Conservation (phyloP, 495 filamentous ascomycete species). For the Lasiosphaeria ovina region DNA sequence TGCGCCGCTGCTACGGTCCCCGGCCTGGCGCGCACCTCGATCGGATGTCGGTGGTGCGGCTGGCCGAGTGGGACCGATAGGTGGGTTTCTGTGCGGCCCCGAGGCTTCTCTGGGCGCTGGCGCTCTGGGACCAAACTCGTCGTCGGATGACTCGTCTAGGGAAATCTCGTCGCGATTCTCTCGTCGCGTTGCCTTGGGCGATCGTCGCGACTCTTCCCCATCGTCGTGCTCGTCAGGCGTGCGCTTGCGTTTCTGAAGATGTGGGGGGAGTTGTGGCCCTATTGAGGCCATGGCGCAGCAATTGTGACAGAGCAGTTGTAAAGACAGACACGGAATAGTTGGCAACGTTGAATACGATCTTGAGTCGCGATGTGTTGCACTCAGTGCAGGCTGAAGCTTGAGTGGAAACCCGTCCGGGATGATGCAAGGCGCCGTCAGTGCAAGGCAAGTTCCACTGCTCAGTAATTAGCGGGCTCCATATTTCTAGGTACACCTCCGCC, state of each 20-base stretch:
- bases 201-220: constrained; percentile 27
- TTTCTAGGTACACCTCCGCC: too few relatives aligned
- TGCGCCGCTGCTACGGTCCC: neutral
- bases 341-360: too few relatives aligned
- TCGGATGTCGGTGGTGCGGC: constrained; percentile 2
- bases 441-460: too few relatives aligned
- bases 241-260: constrained; percentile 54
- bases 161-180: constrained; percentile 23
- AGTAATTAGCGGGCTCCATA: too few relatives aligned
- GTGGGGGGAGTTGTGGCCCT: constrained; percentile 51
- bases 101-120: constrained; percentile 17
- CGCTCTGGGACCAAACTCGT: constrained; percentile 36
- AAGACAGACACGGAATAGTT: neutral
- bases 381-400: too few relatives aligned
- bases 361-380: too few relatives aligned
- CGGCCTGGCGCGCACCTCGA: neutral
- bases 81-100: constrained; percentile 15
- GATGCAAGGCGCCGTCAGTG: too few relatives aligned
- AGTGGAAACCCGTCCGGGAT: too few relatives aligned
- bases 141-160: constrained; percentile 33
- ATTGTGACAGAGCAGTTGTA: neutral
- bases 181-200: constrained; percentile 36
- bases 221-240: constrained; percentile 41
- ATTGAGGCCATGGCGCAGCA: constrained; percentile 43
- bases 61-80: constrained; percentile 27